Evolutionary conservation across 148 eudicot species (phyloP).

Genomic region (Salicornia ramosissima): DNA sequence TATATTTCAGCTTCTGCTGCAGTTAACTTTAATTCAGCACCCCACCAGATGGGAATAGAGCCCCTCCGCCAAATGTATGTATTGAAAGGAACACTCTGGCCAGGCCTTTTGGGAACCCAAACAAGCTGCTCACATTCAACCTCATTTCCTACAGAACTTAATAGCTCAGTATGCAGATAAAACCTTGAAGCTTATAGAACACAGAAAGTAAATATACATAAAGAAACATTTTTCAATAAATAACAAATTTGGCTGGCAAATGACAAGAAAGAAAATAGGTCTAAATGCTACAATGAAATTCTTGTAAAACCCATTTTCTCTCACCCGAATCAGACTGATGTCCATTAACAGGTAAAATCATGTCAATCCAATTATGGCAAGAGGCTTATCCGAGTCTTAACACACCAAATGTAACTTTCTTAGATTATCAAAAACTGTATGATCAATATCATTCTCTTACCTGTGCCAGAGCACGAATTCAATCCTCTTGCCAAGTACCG

Average conservation of each 20-base stretch:
- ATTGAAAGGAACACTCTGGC: conserved; percentile 86
- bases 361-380: neutral
- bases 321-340: neutral
- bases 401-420: neutral
- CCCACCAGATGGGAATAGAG: conserved; percentile 99
- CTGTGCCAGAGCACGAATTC: conserved; percentile 90
- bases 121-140: conserved; percentile 99
- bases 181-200: conserved; percentile 17
- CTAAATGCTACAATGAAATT: neutral
- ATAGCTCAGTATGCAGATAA: conserved; percentile 11
- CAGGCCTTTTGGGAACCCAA: conserved; percentile 72
- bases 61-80: conserved; percentile 98
- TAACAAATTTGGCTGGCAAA: neutral
- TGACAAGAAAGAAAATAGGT: neutral
- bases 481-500: conserved; percentile 96
- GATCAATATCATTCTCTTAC: conserved; percentile 31
- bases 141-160: conserved; percentile 70
- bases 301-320: neutral
- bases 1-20: conserved; percentile 97
- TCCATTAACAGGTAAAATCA: neutral
- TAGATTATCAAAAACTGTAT: neutral
- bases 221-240: neutral
- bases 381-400: neutral
- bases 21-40: conserved; percentile 90
- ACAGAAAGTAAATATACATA: conserved; percentile 5